A percentile compares a stretch with the other conserved stretches of the same genome.
These are phyloP conservation scores for Coemansia sp. DNA, from an alignment of 192 early-diverging fungal genomes.

Conservation along the genomic window DNA sequence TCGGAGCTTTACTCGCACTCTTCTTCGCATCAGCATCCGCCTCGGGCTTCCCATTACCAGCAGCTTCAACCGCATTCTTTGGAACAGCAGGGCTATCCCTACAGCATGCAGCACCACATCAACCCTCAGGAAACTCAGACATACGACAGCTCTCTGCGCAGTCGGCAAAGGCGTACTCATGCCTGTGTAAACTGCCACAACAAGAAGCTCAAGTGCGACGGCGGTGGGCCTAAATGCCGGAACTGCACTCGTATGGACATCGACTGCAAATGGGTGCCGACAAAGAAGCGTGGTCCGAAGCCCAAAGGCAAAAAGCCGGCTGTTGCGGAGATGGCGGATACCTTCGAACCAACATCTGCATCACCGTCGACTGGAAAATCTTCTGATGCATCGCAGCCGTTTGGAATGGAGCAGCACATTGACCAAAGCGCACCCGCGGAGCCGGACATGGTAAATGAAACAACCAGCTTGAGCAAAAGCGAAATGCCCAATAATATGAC, in stretches of 20 bases:
- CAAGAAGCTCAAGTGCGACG: constrained; percentile 46
- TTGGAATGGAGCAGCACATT: neutral
- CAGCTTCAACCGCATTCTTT: neutral
- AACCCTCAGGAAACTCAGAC: neutral
- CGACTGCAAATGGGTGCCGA: constrained; percentile 47
- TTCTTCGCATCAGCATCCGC: neutral
- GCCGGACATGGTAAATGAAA: neutral
- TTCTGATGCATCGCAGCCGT: neutral
- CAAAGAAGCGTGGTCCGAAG: constrained; percentile 51
- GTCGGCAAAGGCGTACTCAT: constrained; percentile 35
- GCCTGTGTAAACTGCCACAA: constrained; percentile 47
- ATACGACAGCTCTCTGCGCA: neutral
- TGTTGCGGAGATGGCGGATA: neutral
- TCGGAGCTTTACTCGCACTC: neutral
- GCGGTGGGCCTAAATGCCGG: constrained; percentile 27
- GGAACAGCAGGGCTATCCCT: constrained; percentile 1
- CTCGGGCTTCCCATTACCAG: neutral
- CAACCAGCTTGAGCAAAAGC: neutral
- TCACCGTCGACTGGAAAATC: neutral
- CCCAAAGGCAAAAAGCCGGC: constrained; percentile 14
- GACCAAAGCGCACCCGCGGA: neutral
- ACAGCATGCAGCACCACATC: neutral
- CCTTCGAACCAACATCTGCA: neutral
- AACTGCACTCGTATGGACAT: constrained; percentile 28
- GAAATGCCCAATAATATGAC: neutral